Evolutionary conservation across 768 basidiomycete species (phyloP).

Genomic region (Boletus vinaceobasis): DNA sequence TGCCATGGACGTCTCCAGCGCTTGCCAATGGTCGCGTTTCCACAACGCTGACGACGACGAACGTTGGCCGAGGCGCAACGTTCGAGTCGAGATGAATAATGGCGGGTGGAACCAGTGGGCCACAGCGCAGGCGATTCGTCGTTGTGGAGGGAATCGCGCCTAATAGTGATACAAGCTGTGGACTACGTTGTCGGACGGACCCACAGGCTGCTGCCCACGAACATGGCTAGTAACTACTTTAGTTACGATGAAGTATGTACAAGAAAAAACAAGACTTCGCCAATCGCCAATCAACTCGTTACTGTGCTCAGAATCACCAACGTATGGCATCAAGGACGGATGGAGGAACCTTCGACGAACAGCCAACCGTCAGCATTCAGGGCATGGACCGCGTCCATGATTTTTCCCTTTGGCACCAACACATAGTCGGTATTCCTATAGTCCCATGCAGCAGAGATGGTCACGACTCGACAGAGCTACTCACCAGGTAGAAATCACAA

Average conservation of each 20-base stretch:
- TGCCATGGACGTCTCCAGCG: slow-evolving; percentile 24
- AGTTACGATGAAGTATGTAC: neutral
- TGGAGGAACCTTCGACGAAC: slow-evolving; percentile 12
- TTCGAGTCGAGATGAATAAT: slow-evolving; percentile 2
- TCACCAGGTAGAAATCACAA: slow-evolving; percentile 63
- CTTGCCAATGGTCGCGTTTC: slow-evolving; percentile 10
- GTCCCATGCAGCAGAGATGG: neutral
- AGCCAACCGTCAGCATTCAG: slow-evolving; percentile 53
- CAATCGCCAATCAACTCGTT: neutral
- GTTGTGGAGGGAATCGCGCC: slow-evolving; percentile 10
- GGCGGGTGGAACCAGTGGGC: neutral
- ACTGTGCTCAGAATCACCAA: neutral
- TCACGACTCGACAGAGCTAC: slow-evolving; percentile 4
- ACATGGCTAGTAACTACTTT: neutral
- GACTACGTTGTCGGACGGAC: slow-evolving; percentile 2
- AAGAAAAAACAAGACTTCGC: neutral
- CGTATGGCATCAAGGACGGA: slow-evolving; percentile 3
- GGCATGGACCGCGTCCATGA: slow-evolving; percentile 39
- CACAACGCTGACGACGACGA: slow-evolving; percentile 4
- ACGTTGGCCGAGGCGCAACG: neutral
- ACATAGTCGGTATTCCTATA: slow-evolving; percentile 67
- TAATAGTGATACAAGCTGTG: slow-evolving; percentile 3
- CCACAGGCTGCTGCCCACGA: neutral
- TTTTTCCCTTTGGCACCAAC: slow-evolving; percentile 46
- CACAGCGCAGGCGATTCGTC: slow-evolving; percentile 1